phyloP scores from a whole-genome alignment of 2,329 filamentous ascomycete genomes.

The Pleoardoris graminearum region DNA sequence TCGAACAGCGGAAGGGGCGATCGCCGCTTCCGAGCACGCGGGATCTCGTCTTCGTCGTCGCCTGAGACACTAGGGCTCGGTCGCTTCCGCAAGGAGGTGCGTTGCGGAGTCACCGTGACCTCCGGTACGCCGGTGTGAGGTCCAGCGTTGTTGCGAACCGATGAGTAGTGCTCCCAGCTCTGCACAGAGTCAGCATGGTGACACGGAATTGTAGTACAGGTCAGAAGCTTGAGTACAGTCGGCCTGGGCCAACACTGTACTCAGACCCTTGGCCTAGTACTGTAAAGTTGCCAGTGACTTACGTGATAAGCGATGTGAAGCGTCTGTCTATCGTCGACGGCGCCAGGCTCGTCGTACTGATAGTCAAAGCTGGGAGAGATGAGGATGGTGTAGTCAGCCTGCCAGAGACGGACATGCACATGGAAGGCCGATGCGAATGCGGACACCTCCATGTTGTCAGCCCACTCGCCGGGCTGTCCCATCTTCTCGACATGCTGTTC shows the following conservation, averaged over 20 bases:
- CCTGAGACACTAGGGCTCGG: slow-evolving; percentile 57
- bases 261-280: no score
- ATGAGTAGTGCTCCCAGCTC: slow-evolving; percentile 69
- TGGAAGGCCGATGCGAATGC: slow-evolving; percentile 66
- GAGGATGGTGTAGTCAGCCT: slow-evolving; percentile 57
- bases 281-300: slow-evolving; percentile 48
- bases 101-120: slow-evolving; percentile 43
- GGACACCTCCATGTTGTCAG: slow-evolving; percentile 68
- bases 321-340: slow-evolving; percentile 38
- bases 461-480: slow-evolving; percentile 64
- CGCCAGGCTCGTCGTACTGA: slow-evolving; percentile 33
- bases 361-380: slow-evolving; percentile 49
- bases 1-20: slow-evolving; percentile 52
- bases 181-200: slow-evolving; percentile 40
- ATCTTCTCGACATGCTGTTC: slow-evolving; percentile 62
- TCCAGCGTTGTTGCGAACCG: slow-evolving; percentile 63
- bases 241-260: no score
- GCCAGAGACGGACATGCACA: slow-evolving; percentile 66
- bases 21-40: slow-evolving; percentile 58
- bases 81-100: slow-evolving; percentile 45
- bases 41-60: slow-evolving; percentile 54
- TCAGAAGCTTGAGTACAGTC: no score
- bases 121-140: slow-evolving; percentile 61
- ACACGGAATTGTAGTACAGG: not conserved
- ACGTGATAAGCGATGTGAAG: slow-evolving; percentile 68